Base-by-base conservation (phyloP, 176 grass and related monocot species). In the Oryza officinalis region DNA sequence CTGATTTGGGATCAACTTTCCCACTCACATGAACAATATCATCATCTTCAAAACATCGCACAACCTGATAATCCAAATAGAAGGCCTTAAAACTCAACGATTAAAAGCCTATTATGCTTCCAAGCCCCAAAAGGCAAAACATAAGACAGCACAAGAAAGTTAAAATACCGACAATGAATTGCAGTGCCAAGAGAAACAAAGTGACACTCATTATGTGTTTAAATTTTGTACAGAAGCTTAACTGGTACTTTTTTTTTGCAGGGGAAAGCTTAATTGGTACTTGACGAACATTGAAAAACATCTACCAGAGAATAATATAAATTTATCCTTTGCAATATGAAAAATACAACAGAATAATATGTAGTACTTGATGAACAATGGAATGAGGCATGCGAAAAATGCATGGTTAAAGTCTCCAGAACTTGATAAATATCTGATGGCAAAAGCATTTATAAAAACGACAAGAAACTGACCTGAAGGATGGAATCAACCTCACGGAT, bases 401-500 rank as follows among this genome's bases (percentile, higher is more conserved):
- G 26, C 7, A 70, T 46, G 60, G 17, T 20, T 18, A 11, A 7
- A 10, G 31, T 69, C 54, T 59, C 6, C 26, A 23, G 37, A 74
- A 68, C 67, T 30, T 86, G 59, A 77, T 4, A 73, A 82, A 41
- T 60, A 67, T 71, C 50, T 77, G 3, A 85, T 44, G 54, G 31
- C 33, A 23, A 83, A 79, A 47, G 8, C 52, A 73, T 45, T 20
- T 26, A 59, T 3, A 63, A 79, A 71, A 25, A 81, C 17, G 17
- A 46, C 10, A 89, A 43, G 20, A 13, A 70, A 71, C 70, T 50
- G 61, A 98, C 93, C 96, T 99, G 91, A 84, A 99, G 93, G 90
- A 99, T 94, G 41, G 96, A 96, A 94, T 99, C 96, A n/a, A 96
- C 96, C 94, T 99, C 96, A 65, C 96, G 96, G 28, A 99, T 99